phyloP scores from a whole-genome alignment of 1,284 basidiomycete species.

The Moesziomyces globuligerus region DNA sequence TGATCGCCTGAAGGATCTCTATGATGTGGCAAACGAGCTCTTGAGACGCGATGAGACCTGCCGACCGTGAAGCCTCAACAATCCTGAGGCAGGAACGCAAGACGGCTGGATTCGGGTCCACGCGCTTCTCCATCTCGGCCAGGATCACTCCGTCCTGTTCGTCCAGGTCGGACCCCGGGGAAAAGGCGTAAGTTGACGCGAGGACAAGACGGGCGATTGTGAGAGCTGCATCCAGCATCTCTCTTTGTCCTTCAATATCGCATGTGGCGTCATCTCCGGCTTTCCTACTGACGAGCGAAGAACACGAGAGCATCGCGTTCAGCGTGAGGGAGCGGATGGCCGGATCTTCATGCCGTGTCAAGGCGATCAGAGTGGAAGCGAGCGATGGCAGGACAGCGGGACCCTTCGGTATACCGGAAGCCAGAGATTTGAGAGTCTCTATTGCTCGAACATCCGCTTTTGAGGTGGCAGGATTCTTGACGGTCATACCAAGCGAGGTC shows the following conservation, averaged over 20 bases:
- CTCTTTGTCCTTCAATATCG: constrained; percentile 12
- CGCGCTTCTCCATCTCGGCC: constrained; percentile 35
- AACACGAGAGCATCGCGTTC: constrained; percentile 32
- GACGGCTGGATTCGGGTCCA: constrained; percentile 29
- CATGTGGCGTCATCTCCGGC: background rate
- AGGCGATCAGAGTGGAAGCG: constrained; percentile 30
- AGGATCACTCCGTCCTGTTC: constrained; percentile 28
- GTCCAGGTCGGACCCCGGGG: constrained; percentile 11
- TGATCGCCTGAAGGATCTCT: constrained; percentile 24
- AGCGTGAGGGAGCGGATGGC: constrained; percentile 26
- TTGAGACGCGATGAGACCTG: constrained; percentile 5
- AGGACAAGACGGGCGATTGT: constrained; percentile 31
- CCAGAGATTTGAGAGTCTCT: constrained; percentile 24
- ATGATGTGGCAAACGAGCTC: constrained; percentile 27
- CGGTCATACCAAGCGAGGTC: background rate
- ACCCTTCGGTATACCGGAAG: constrained; percentile 17
- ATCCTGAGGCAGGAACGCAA: constrained; percentile 34
- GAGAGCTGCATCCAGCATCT: constrained; percentile 37
- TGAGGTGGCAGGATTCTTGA: background rate
- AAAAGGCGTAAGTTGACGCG: constrained; percentile 36
- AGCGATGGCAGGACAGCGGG: constrained; percentile 30
- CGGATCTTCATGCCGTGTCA: constrained; percentile 27
- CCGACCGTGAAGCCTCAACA: constrained; percentile 9
- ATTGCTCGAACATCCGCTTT: constrained; percentile 5
- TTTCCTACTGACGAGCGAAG: background rate